phyloP scores from a whole-genome alignment of 352 stramenopile genomes.

The Phytophthora boehmeriae region DNA sequence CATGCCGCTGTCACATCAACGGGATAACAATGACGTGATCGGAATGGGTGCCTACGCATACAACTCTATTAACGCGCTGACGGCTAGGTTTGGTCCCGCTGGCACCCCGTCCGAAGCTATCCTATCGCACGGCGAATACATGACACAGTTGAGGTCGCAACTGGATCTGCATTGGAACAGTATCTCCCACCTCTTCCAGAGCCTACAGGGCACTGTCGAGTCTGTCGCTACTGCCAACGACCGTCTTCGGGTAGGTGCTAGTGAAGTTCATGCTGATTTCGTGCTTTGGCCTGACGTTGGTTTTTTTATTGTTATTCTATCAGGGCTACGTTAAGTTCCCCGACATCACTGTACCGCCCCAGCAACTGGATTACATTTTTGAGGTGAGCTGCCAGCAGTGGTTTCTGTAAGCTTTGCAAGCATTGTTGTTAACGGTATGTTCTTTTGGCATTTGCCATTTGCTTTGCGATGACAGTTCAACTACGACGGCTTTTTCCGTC shows the following conservation, averaged over 20 bases:
- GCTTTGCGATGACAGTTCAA: slow-evolving; percentile 63
- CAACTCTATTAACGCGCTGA: slow-evolving; percentile 84
- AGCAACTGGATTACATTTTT: slow-evolving; percentile 91
- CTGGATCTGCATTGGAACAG: slow-evolving; percentile 90
- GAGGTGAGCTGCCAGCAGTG: slow-evolving; percentile 50
- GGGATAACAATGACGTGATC: slow-evolving; percentile 72
- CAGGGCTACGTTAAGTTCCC: slow-evolving; percentile 78
- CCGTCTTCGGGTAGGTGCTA: slow-evolving; percentile 63
- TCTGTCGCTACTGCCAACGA: slow-evolving; percentile 63
- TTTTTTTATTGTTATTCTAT: slow-evolving; percentile 5
- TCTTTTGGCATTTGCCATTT: slow-evolving; percentile 7
- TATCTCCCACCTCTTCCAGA: slow-evolving; percentile 83
- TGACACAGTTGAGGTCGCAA: slow-evolving; percentile 86
- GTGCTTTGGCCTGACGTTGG: slow-evolving; percentile 5
- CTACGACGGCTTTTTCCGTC: slow-evolving; percentile 85
- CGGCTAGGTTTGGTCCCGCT: slow-evolving; percentile 66
- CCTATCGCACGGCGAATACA: slow-evolving; percentile 85
- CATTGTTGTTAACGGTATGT: slow-evolving; percentile 13
- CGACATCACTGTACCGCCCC: slow-evolving; percentile 66
- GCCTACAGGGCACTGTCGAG: slow-evolving; percentile 75
- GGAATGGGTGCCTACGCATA: slow-evolving; percentile 74
- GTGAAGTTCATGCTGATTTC: background rate
- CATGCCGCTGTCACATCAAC: slow-evolving; percentile 77
- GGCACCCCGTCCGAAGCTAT: slow-evolving; percentile 71
- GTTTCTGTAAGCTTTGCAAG: background rate